These are phyloP conservation scores for Paulownia fortunei DNA, from an alignment of 257 asterid genomes.

Conservation along the genomic window DNA sequence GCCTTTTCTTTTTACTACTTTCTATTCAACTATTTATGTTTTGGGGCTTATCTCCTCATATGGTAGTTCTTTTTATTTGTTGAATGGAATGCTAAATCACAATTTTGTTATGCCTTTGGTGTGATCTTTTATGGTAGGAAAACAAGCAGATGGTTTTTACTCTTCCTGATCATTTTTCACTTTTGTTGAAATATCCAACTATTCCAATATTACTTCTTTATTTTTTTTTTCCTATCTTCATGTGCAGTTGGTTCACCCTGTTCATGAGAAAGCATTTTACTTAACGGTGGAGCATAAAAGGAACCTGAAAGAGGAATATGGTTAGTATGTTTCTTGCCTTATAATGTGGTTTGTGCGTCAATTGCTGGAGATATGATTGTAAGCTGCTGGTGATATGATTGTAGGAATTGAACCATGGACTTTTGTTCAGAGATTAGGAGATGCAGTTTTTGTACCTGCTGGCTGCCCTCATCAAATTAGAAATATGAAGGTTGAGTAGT, in stretches of 20 bases:
- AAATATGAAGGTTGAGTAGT: background rate
- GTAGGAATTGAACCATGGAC: conserved; percentile 21
- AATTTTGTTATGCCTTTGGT: background rate
- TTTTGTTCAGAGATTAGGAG: background rate
- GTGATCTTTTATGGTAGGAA: background rate
- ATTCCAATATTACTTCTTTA: no score
- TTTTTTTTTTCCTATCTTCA: background rate
- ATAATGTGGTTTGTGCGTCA: no score
- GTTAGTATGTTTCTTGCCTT: no score
- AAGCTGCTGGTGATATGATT: no score
- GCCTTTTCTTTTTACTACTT: background rate
- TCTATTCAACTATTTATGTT: background rate
- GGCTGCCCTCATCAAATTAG: conserved; percentile 12
- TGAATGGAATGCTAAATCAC: background rate
- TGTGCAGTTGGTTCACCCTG: conserved; percentile 25
- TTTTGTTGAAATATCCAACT: background rate
- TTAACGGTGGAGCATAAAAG: conserved; percentile 32
- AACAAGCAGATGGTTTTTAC: background rate
- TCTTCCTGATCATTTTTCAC: background rate
- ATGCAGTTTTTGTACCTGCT: background rate
- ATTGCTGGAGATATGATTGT: no score
- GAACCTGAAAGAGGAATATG: conserved; percentile 35
- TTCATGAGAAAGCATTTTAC: conserved; percentile 37
- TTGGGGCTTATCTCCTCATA: background rate
- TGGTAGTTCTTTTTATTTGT: background rate